Evolutionary conservation across 2,329 filamentous ascomycete species (phyloP).

Genomic region (Cladorrhinum sp.): DNA sequence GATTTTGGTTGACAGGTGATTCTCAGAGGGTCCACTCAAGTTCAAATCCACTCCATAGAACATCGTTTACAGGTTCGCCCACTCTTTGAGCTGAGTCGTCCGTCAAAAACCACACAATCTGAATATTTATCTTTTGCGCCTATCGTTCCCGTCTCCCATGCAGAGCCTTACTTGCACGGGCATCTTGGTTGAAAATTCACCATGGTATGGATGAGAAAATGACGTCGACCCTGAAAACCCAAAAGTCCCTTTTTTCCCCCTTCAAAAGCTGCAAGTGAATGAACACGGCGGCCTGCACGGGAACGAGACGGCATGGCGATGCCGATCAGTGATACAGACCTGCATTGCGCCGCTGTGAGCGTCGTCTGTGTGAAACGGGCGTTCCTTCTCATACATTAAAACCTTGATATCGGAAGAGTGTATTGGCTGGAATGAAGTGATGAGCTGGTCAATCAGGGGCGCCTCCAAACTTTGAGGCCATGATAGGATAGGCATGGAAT

Average conservation of each 20-base stretch:
- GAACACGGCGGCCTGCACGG: not conserved
- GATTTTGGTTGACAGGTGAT: not conserved
- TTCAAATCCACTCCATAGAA: too few species aligned
- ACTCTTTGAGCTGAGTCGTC: not conserved
- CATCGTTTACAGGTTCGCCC: not conserved
- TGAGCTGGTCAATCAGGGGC: not conserved
- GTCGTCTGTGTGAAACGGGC: too few species aligned
- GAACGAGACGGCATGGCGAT: not conserved
- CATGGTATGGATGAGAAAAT: too few species aligned
- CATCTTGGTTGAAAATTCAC: too few species aligned
- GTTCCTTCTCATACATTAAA: too few species aligned
- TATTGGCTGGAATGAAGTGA: not conserved
- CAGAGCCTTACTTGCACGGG: too few species aligned
- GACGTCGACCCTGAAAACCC: too few species aligned
- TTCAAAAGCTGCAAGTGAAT: too few species aligned
- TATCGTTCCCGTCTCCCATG: too few species aligned
- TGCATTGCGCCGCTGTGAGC: not conserved
- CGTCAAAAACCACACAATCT: not conserved
- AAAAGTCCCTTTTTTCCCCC: too few species aligned
- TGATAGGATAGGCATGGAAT: not conserved
- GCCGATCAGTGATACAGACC: not conserved
- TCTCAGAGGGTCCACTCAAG: not conserved
- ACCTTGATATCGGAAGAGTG: not conserved
- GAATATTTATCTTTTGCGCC: not conserved
- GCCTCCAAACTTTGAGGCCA: too few species aligned